Conservation (phyloP, 2,329 filamentous ascomycete genomes). For the Lasiodiplodia theobromae region DNA sequence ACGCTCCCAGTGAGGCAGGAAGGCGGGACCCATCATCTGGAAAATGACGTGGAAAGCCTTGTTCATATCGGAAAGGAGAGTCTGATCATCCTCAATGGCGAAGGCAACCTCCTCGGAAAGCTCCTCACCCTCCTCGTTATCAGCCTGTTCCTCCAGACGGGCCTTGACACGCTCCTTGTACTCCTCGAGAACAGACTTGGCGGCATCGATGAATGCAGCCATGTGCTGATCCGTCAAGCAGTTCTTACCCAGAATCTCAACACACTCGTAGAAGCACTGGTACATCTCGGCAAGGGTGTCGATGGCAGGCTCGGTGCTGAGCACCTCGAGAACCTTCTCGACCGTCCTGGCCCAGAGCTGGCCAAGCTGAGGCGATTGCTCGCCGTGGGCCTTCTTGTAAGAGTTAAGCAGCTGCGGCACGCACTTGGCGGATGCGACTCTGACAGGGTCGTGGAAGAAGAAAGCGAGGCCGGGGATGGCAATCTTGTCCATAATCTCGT, state of each 20-base stretch:
- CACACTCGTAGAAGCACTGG: conserved; percentile 98
- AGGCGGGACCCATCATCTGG: conserved; percentile 88
- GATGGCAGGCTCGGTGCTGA: conserved; percentile 92
- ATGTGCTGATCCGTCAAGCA: conserved; percentile 82
- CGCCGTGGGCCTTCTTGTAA: conserved; percentile 90
- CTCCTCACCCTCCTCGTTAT: conserved; percentile 88
- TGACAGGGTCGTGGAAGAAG: conserved; percentile 98
- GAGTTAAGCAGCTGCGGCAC: conserved; percentile 92
- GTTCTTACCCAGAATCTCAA: conserved; percentile 89
- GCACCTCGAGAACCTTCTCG: conserved; percentile 89
- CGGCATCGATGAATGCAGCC: conserved; percentile 84
- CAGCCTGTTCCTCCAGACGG: conserved; percentile 82
- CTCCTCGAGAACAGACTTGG: conserved; percentile 85
- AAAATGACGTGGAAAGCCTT: conserved; percentile 99
- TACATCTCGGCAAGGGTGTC: conserved; percentile 99
- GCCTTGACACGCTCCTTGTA: conserved; percentile 87
- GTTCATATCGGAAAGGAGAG: conserved; percentile 97
- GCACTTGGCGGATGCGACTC: conserved; percentile 92
- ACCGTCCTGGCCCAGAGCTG: conserved; percentile 85
- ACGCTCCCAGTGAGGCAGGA: conserved; percentile 87
- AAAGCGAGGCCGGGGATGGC: conserved; percentile 92
- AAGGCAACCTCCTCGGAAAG: conserved; percentile 85
- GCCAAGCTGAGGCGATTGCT: conserved; percentile 78
- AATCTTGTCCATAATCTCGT: conserved; percentile 95
- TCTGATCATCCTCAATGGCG: conserved; percentile 97